These are phyloP conservation scores for Guyanaporus albipodus DNA, from an alignment of 768 basidiomycete species.

Conservation along the genomic window DNA sequence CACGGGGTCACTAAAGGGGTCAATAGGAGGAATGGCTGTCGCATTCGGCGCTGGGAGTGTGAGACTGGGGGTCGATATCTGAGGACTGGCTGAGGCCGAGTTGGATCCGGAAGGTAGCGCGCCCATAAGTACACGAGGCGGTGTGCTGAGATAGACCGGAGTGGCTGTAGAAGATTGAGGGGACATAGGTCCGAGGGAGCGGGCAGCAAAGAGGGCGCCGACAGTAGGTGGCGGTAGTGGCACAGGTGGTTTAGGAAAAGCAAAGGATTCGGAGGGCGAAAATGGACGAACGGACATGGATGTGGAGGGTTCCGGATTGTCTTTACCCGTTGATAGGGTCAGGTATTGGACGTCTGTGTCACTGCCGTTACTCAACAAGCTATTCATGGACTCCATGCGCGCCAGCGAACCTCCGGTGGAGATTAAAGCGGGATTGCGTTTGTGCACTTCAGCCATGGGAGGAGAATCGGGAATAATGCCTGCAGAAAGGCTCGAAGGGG, in stretches of 20 bases:
- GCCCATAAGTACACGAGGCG: slow-evolving; percentile 12
- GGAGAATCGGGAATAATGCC: slow-evolving; percentile 39
- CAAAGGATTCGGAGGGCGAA: slow-evolving; percentile 62
- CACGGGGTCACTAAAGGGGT: slow-evolving; percentile 36
- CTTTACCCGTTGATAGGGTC: slow-evolving; percentile 24
- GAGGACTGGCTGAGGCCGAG: slow-evolving; percentile 10
- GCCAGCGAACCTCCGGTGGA: slow-evolving; percentile 23
- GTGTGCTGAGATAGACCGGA: slow-evolving; percentile 16
- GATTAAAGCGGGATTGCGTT: slow-evolving; percentile 26
- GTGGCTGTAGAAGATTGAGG: slow-evolving; percentile 15
- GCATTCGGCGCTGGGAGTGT: not conserved
- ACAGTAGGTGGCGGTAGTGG: not conserved
- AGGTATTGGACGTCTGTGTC: slow-evolving; percentile 41
- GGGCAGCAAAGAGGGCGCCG: not conserved
- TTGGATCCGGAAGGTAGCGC: slow-evolving; percentile 15
- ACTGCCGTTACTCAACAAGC: slow-evolving; percentile 34
- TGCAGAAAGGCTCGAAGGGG: slow-evolving; percentile 9
- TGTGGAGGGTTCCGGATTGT: slow-evolving; percentile 28
- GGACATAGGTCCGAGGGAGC: not conserved
- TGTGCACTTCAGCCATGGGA: slow-evolving; percentile 53
- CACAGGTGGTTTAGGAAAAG: slow-evolving; percentile 64
- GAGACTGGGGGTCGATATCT: not conserved
- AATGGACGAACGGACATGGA: slow-evolving; percentile 65
- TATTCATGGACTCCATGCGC: slow-evolving; percentile 39
- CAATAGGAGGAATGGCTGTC: slow-evolving; percentile 13